phyloP scores from a whole-genome alignment of 805 yeast genomes.

The Lipomyces yamadae region DNA sequence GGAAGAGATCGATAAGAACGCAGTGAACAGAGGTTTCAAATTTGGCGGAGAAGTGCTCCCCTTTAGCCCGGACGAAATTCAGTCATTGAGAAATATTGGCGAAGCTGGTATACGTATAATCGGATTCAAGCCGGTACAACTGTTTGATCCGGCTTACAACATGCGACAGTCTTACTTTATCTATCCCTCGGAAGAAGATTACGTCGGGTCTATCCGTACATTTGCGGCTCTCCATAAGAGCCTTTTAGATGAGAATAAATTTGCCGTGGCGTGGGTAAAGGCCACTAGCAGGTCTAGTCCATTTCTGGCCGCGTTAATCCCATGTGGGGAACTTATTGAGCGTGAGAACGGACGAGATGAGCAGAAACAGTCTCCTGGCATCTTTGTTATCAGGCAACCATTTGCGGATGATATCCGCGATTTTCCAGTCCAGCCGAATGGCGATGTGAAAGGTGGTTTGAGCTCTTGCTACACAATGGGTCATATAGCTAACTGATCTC shows the following conservation, averaged over 20 bases:
- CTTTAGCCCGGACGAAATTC: slow-evolving; percentile 49
- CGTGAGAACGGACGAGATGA: slow-evolving; percentile 35
- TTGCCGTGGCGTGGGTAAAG: slow-evolving; percentile 77
- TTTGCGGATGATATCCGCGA: slow-evolving; percentile 75
- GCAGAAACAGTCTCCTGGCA: slow-evolving; percentile 66
- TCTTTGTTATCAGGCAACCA: slow-evolving; percentile 71
- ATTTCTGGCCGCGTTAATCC: slow-evolving; percentile 60
- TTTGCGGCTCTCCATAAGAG: slow-evolving; percentile 70
- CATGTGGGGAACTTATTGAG: slow-evolving; percentile 49
- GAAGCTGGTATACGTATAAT: slow-evolving; percentile 64
- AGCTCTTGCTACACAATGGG: not conserved
- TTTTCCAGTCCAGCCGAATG: slow-evolving; percentile 53
- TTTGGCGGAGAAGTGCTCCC: slow-evolving; percentile 56
- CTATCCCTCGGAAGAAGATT: slow-evolving; percentile 66
- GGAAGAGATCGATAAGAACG: slow-evolving; percentile 33
- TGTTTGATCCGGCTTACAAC: slow-evolving; percentile 56
- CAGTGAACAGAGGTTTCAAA: slow-evolving; percentile 49
- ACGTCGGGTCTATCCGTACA: slow-evolving; percentile 66
- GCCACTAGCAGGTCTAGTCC: slow-evolving; percentile 61
- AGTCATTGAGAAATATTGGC: slow-evolving; percentile 46
- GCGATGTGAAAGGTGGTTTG: not conserved
- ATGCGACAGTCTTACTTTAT: slow-evolving; percentile 63
- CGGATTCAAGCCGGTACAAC: slow-evolving; percentile 61
- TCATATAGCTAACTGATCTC: not conserved
- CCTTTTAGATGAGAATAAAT: slow-evolving; percentile 56